Conservation (phyloP, 2,329 filamentous ascomycete genomes). For the Aspergillus sp. region DNA sequence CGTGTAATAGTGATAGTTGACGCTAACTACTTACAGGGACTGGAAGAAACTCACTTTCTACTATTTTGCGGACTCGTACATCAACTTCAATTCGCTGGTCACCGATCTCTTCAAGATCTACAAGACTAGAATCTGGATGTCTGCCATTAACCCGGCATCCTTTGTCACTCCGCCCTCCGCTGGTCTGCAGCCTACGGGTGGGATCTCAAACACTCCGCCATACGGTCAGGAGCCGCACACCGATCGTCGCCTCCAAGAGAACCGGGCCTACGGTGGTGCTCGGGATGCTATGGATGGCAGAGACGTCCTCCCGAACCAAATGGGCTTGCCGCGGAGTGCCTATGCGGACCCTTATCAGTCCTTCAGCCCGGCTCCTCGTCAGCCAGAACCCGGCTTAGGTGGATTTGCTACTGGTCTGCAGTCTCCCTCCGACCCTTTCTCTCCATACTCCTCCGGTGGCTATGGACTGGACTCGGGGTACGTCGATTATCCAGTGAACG, state of each 20-base stretch:
- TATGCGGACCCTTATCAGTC: slow-evolving; percentile 35
- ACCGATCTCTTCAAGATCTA: slow-evolving; percentile 99
- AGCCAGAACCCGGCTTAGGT: slow-evolving; percentile 24
- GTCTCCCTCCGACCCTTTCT: slow-evolving; percentile 31
- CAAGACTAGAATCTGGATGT: slow-evolving; percentile 99
- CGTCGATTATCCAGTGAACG: slow-evolving; percentile 24
- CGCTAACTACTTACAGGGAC: slow-evolving; percentile 58
- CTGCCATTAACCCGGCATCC: slow-evolving; percentile 94
- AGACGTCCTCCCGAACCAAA: slow-evolving; percentile 22
- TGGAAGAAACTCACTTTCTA: slow-evolving; percentile 99
- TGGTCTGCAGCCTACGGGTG: slow-evolving; percentile 65
- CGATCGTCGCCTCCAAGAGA: slow-evolving; percentile 40
- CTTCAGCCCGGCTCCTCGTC: slow-evolving; percentile 27
- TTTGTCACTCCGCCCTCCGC: slow-evolving; percentile 72
- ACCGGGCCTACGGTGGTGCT: slow-evolving; percentile 21
- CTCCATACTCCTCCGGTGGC: slow-evolving; percentile 23
- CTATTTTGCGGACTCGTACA: slow-evolving; percentile 96
- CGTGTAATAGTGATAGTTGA: background rate
- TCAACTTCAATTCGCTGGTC: slow-evolving; percentile 97
- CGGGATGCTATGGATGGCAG: slow-evolving; percentile 27
- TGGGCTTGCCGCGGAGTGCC: slow-evolving; percentile 26
- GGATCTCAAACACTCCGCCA: slow-evolving; percentile 55
- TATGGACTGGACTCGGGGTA: slow-evolving; percentile 35
- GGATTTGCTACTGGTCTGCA: slow-evolving; percentile 20
- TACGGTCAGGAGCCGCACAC: slow-evolving; percentile 36